Evolutionary conservation across 2,329 filamentous ascomycete genomes (phyloP), one percentile per base, ranked within the genome.

Genomic region (Botrytis hyacinthi): DNA sequence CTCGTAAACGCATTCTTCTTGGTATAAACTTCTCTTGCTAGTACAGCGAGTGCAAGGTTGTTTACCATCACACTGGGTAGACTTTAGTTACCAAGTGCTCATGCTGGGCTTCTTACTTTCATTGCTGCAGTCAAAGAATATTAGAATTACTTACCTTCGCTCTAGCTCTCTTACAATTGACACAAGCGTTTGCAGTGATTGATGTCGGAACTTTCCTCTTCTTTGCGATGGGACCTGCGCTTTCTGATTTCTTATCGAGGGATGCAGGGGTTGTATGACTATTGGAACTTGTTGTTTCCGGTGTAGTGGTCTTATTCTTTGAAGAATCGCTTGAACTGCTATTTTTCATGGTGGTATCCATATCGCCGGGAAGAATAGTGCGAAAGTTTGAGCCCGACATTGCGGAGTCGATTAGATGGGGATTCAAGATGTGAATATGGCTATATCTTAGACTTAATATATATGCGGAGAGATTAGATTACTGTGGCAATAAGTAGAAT

Each of bases 41-140:
- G 75, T 73, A 76, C 81, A 82, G 71, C 80, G 78, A 63, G 76
- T 76, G 73, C 81, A 82, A 44, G 80, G 80, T 69, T 78, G 77
- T 70, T 80, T 76, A 22, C 81, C 81, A 77, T 82, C 81, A 74
- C 80, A 82, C 81, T 82, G 71, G 20, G 10, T 46, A 37, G 9
- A 60, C 16, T 44, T 72, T 69, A 69, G 62, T 32, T 69, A 72
- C 20, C 22, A 46, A 7, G 14, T 26, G 35, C 22, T 10, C 44
- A 42, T 32, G n/a, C 18, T 51, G 32, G 22, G 40, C 10, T 29
- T 51, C 12, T 26, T 14, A 32, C 26, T 18, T 54, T 29, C 59
- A 71, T 26, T 2, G 9, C 14, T 35, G 26, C 63, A 48, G 22
- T 42, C 18, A 32, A 20, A 69, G 48, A 10, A 72, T 29, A 29